Conservation (phyloP, 2,329 filamentous ascomycete species). For the Colletotrichum tropicale region DNA sequence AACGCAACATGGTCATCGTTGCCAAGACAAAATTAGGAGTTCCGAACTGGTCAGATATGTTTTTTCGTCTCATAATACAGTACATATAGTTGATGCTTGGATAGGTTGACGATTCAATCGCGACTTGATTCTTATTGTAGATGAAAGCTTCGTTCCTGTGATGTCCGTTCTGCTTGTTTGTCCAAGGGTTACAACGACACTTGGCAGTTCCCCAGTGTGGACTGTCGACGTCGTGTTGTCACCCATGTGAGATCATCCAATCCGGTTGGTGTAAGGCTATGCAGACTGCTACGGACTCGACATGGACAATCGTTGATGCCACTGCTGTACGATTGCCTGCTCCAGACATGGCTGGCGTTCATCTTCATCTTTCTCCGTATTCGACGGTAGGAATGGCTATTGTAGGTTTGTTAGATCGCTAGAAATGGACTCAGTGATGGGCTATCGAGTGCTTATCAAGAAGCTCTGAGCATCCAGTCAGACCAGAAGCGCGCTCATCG, state of each 20-base stretch:
- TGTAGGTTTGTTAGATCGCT: neutral
- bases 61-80: neutral
- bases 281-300: neutral
- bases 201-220: neutral
- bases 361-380: neutral
- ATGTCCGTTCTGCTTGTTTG: neutral
- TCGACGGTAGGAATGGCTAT: too few species aligned
- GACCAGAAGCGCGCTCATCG: neutral
- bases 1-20: neutral
- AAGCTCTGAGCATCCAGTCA: neutral
- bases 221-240: neutral
- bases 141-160: neutral
- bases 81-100: neutral
- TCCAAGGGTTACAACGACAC: neutral
- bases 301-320: neutral
- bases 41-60: neutral
- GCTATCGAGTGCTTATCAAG: neutral
- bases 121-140: neutral
- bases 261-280: neutral
- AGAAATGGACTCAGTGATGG: neutral
- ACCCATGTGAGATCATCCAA: neutral
- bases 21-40: neutral
- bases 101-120: neutral
- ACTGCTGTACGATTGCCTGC: neutral
- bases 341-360: too few species aligned